These are phyloP conservation scores for Geranomyces variabilis DNA, from an alignment of 192 early-diverging fungal species.

Conservation along the genomic window DNA sequence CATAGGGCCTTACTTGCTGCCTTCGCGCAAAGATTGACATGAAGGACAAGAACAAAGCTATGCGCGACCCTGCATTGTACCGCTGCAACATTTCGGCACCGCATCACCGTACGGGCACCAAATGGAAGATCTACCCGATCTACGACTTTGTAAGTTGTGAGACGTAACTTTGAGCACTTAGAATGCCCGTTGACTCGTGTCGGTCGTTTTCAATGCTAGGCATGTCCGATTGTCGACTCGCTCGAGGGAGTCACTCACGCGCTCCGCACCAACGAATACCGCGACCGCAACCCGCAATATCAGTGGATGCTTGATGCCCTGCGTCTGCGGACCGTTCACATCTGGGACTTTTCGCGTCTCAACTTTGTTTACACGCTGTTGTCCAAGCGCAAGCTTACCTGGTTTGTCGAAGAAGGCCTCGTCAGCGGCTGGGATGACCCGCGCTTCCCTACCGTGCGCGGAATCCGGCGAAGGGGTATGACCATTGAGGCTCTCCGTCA, in stretches of 20 bases:
- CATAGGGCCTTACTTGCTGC: constrained; percentile 61
- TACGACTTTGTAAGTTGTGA: constrained; percentile 84
- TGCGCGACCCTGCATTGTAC: constrained; percentile 97
- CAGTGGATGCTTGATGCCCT: constrained; percentile 92
- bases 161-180: not conserved
- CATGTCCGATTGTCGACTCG: constrained; percentile 92
- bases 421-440: constrained; percentile 73
- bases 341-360: constrained; percentile 91
- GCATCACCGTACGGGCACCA: constrained; percentile 87
- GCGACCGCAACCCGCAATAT: constrained; percentile 96
- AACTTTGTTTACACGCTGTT: constrained; percentile 98
- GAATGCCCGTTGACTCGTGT: not conserved
- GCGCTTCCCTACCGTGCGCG: constrained; percentile 63
- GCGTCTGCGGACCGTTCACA: constrained; percentile 82
- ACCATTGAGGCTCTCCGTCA: constrained; percentile 95
- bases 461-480: constrained; percentile 94
- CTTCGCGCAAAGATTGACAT: constrained; percentile 96
- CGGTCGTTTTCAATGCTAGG: not conserved
- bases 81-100: constrained; percentile 83
- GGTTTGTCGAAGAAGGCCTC: constrained; percentile 86
- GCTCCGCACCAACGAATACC: constrained; percentile 96
- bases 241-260: constrained; percentile 98
- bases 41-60: constrained; percentile 82
- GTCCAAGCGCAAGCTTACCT: constrained; percentile 97
- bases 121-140: constrained; percentile 97